A percentile compares a stretch with the other conserved stretches of the same genome.
Conservation (phyloP, 495 filamentous ascomycete species). For the Achaetomiella virescens region DNA sequence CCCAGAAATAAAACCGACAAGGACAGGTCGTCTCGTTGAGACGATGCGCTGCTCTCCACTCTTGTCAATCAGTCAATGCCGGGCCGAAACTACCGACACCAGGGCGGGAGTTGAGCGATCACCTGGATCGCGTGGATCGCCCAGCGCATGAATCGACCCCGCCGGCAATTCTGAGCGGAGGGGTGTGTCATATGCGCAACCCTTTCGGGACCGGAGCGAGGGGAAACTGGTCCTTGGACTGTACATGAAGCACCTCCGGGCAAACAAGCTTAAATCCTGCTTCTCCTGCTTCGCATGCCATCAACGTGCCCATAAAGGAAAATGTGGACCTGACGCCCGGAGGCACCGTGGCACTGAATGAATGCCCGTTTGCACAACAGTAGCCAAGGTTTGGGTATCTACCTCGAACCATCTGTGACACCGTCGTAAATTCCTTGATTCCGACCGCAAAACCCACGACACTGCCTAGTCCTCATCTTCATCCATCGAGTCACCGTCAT, state of each 20-base stretch:
- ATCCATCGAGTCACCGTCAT: constrained; percentile 87
- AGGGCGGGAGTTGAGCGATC: neutral
- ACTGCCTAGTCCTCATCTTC: constrained; percentile 68
- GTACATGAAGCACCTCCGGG: too few species aligned
- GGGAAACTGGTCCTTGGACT: too few species aligned
- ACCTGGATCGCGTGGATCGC: neutral
- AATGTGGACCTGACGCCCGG: too few species aligned
- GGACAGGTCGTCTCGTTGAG: too few species aligned
- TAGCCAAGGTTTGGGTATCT: too few species aligned
- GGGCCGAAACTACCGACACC: constrained; percentile 5
- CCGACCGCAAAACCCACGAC: neutral
- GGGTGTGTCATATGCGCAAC: neutral
- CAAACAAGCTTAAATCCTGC: neutral
- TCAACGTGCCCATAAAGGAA: too few species aligned
- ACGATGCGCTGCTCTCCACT: neutral
- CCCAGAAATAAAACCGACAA: too few species aligned
- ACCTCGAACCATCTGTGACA: neutral
- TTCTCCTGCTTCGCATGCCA: too few species aligned
- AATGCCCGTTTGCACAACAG: too few species aligned
- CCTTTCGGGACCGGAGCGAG: neutral
- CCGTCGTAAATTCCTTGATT: neutral
- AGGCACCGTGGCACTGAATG: too few species aligned
- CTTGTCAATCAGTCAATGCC: neutral
- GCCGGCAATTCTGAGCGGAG: neutral
- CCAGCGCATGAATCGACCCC: neutral